phyloP scores from a whole-genome alignment of 148 eudicot species.

The Rhododendron simsii region DNA sequence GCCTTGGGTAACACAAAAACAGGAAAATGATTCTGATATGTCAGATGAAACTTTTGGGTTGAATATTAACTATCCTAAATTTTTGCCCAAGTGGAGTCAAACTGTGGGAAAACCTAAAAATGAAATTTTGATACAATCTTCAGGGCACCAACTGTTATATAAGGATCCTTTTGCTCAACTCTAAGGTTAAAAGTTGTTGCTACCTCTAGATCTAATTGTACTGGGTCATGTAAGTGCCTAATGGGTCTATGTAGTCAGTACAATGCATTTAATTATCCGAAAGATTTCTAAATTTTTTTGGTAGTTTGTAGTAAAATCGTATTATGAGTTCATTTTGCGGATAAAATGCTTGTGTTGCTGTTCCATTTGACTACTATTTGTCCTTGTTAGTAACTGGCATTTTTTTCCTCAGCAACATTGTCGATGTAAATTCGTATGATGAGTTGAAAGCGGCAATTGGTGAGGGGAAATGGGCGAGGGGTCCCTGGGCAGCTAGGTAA shows the following conservation, averaged over 20 bases:
- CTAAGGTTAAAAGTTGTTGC: background rate
- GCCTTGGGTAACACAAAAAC: background rate
- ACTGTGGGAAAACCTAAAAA: background rate
- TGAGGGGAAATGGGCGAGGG: constrained; percentile 95
- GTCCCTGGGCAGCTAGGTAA: constrained; percentile 97
- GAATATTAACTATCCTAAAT: background rate
- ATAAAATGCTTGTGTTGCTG: background rate
- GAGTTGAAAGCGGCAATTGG: constrained; percentile 83
- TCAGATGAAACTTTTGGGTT: background rate
- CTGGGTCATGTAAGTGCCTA: background rate
- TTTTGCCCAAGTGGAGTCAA: background rate
- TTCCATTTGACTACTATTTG: background rate
- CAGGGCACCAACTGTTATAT: background rate
- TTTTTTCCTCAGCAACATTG: constrained; percentile 61
- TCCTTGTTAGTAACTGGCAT: background rate
- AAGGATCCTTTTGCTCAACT: background rate
- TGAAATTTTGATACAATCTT: background rate
- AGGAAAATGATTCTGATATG: background rate
- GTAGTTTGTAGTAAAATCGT: background rate
- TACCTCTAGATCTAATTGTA: background rate
- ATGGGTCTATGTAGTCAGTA: background rate
- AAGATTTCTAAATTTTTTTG: background rate
- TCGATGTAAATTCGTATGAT: constrained; percentile 76
- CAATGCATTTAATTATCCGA: background rate
- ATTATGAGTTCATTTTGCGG: background rate